Evolutionary conservation across 2,329 filamentous ascomycete genomes (phyloP).

Genomic region (Neonectria magnoliae): DNA sequence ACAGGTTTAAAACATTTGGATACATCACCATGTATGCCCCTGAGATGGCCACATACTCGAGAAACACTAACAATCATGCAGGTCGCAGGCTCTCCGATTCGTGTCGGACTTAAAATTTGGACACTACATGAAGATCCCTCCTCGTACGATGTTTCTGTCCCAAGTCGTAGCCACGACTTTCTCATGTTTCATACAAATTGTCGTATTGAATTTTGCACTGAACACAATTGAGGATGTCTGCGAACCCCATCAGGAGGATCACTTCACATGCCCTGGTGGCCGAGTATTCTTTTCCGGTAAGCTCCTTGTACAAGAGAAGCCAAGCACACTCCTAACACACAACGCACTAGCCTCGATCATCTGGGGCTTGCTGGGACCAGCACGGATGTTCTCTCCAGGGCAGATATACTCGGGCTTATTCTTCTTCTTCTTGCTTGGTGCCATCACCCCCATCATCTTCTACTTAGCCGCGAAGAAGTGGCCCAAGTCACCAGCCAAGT

Average conservation of each 20-base stretch:
- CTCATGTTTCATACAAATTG: constrained; percentile 73
- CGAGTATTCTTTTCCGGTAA: constrained; percentile 71
- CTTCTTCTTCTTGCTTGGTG: constrained; percentile 67
- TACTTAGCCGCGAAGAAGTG: constrained; percentile 61
- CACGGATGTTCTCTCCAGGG: constrained; percentile 70
- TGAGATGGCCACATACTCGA: neutral
- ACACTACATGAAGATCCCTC: constrained; percentile 79
- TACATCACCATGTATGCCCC: constrained; percentile 65
- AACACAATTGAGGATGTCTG: constrained; percentile 72
- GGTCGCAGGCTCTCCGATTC: constrained; percentile 71
- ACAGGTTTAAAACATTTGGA: constrained; percentile 70
- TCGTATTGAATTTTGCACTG: constrained; percentile 71
- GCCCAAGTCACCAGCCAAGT: constrained; percentile 60
- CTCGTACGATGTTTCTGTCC: constrained; percentile 72
- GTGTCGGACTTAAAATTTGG: constrained; percentile 74
- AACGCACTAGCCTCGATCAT: constrained; percentile 66
- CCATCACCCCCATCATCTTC: constrained; percentile 61
- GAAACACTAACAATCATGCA: constrained; percentile 29
- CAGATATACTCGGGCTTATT: constrained; percentile 71
- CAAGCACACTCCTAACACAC: constrained; percentile 12
- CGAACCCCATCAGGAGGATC: constrained; percentile 62
- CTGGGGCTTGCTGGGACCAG: constrained; percentile 73
- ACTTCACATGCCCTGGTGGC: constrained; percentile 72
- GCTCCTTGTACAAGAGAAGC: constrained; percentile 11
- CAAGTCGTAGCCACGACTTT: constrained; percentile 74